Base-by-base conservation (phyloP, 1,139 yeast species). In the Protomyces gravidus region DNA sequence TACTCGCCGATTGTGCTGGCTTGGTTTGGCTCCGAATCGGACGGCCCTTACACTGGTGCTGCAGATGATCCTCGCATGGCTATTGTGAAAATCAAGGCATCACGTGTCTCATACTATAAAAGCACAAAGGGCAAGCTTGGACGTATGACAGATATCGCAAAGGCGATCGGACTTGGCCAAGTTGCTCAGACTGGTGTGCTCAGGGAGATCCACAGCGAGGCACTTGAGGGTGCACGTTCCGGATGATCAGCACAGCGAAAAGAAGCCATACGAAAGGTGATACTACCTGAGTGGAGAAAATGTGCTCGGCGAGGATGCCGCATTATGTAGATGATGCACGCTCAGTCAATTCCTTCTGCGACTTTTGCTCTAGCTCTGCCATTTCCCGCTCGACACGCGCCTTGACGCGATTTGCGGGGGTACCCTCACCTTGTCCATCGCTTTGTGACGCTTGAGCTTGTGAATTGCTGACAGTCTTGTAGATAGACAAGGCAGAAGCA, bases 401-500 rank as follows among this genome's bases (percentile, higher is more conserved):
- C 50, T 46, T 46, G 32, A 46, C 50, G 25, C 33, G 36, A 15
- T 46, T 46, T 11, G 27, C 1, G 1, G 17, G 26, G 6, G 15
- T 6, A 7, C 47, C 47, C 5, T 42, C 26, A 5, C 47, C 47
- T 27, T 42, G 27, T 19, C 25, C 17, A 21, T 17, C 23, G n/a
- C 11, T 11, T 11, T 17, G 5, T 13, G 47, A 42, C 36, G 15
- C 36, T 7, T 11, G 33, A 19, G 9, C 25, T 11, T 25, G 30
- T 5, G 48, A 6, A 13, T 33, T n/a, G 23, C 36, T 46, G 23
- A 46, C 30, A 25, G 50, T 79, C 64, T 84, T 80, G 71, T 80
- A 85, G 64, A 87, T 85, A 47, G 86, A 80, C 78, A 86, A 72
- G 0, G 95, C 95, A 64, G 86, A 78, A 42, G 90, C 89, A 75